Evolutionary conservation across 2,329 filamentous ascomycete genomes (phyloP), one percentile per base, ranked within the genome.

Genomic region (Ophiocordyceps camponoti-leonardi): DNA sequence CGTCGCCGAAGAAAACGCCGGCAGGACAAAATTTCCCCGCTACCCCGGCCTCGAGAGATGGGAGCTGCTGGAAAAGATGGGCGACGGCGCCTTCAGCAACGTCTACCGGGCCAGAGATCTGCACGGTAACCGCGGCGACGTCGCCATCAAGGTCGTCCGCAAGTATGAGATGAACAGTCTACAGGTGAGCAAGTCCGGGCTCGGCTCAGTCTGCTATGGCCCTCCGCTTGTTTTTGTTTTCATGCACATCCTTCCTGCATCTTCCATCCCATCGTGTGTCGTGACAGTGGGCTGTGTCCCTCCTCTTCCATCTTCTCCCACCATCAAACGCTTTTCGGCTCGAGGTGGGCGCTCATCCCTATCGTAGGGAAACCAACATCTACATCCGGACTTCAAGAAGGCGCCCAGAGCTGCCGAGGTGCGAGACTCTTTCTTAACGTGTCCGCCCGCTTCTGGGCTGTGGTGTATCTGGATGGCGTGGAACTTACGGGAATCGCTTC

Each of bases 101-200:
- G 92, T 98, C 52, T 98, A 96, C 65, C 81, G 86, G 37, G 92
- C 92, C 35, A 76, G 73, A 53, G 92, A 98, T 61, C 61, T 67
- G 42, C 73, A 79, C 6, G 83, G 84, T 39, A 71, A 80, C 50
- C 75, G 76, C 50, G 79, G 77, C 52, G 82, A 96, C 60, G 87
- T 92, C 31, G 92, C 90, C 54, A 96, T 98, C 73, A 98, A 98
- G 66, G 92, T 98, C 44, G 92, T 98, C 51, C 83, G 92, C 59
- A 96, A 96, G 68, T 96, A 86, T 62, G 92, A 98, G 67, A 95
- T 98, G 86, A 96, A 94, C 67, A 88, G 81, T 53, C 87, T 83
- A 71, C 92, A 96, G 86, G 92, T 98, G 76, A 77, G 87, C 82
- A 31, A 22, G 14, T n/a, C 57, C 47, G 20, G 42, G 49, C 20